These are phyloP conservation scores for Pseudoscleropodium purum DNA, from an alignment of 225 moss, liverwort and hornwort species.

Conservation along the genomic window DNA sequence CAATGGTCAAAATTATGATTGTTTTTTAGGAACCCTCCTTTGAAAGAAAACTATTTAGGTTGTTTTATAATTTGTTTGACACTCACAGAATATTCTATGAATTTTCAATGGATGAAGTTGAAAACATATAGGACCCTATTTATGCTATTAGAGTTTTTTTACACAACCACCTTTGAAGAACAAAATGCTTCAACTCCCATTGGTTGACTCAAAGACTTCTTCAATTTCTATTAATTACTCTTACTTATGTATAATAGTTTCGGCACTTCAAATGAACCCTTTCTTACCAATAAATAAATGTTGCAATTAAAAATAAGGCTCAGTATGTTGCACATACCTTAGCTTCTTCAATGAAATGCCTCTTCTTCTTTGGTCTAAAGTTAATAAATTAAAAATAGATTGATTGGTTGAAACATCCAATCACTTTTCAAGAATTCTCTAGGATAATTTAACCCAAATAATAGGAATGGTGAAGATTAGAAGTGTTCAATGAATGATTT, in stretches of 20 bases:
- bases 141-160: not conserved
- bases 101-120: not conserved
- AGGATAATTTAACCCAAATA: not conserved
- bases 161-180: not conserved
- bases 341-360: not conserved
- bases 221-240: not conserved
- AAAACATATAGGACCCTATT: not conserved
- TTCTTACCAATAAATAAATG: not conserved
- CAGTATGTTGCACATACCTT: not conserved
- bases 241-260: not conserved
- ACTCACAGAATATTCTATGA: not conserved
- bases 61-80: not conserved
- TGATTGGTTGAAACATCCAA: not conserved
- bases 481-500: not conserved
- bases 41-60: not conserved
- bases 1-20: not conserved
- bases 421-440: fast-evolving
- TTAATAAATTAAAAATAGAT: not conserved
- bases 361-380: fast-evolving
- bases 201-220: not conserved
- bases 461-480: not conserved
- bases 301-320: not conserved
- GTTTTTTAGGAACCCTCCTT: not conserved
- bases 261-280: not conserved
- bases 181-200: not conserved